phyloP scores from a whole-genome alignment of 306 rosid species.

The Acacia acuminata region DNA sequence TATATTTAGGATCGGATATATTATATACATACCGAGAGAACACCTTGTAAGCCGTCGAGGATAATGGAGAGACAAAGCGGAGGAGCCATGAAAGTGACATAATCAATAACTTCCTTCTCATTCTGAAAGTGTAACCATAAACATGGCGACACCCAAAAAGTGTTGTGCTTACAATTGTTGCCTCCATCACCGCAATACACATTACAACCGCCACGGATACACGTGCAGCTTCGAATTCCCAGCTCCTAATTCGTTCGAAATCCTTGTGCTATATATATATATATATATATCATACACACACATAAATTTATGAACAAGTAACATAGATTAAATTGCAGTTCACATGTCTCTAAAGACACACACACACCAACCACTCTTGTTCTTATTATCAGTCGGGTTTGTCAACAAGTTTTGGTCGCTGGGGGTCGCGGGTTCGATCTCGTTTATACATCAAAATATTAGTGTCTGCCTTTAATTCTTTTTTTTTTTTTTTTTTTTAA shows the following conservation, averaged over 20 bases:
- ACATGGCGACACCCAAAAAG: slow-evolving; percentile 39
- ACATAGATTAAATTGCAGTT: not conserved
- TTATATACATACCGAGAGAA: slow-evolving; percentile 36
- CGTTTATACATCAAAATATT: too few relatives aligned
- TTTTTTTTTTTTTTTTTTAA: too few relatives aligned
- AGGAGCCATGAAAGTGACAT: slow-evolving; percentile 57
- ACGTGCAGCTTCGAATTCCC: slow-evolving; percentile 54
- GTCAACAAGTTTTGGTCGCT: too few relatives aligned
- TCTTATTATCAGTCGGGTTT: too few relatives aligned
- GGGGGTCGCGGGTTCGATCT: too few relatives aligned
- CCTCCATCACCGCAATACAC: slow-evolving; percentile 36
- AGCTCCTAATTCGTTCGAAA: slow-evolving; percentile 42
- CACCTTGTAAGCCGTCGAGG: slow-evolving; percentile 48
- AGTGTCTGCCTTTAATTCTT: too few relatives aligned
- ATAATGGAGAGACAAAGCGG: slow-evolving; percentile 38
- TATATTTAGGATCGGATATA: too few relatives aligned
- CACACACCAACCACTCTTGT: too few relatives aligned
- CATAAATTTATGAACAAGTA: not conserved
- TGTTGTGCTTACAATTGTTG: slow-evolving; percentile 23
- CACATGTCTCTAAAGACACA: not conserved
- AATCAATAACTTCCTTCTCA: slow-evolving; percentile 52
- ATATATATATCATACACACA: too few relatives aligned
- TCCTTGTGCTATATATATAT: slow-evolving; percentile 42
- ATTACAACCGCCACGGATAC: slow-evolving; percentile 33
- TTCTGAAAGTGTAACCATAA: slow-evolving; percentile 50